Conservation (phyloP, 176 grass and related monocot species). For the Oropetium thomaeum region DNA sequence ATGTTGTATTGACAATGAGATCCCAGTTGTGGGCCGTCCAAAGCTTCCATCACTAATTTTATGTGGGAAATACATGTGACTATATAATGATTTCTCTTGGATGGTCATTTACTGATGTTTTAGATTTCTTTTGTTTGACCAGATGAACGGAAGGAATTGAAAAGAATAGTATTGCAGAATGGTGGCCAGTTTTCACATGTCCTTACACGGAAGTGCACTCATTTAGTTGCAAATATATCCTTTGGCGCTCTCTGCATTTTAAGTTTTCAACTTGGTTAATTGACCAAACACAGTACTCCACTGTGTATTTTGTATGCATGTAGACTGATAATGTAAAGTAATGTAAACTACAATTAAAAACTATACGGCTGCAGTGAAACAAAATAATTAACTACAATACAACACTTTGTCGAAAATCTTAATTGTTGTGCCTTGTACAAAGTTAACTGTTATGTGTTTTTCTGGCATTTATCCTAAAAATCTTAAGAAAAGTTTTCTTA, state of each 20-base stretch:
- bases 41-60: conserved; percentile 13
- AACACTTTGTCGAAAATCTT: neutral
- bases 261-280: conserved; percentile 20
- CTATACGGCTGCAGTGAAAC: neutral
- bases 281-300: neutral
- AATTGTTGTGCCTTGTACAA: neutral
- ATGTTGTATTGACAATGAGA: neutral
- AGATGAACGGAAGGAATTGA: conserved; percentile 72
- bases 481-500: conserved; percentile 54
- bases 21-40: neutral
- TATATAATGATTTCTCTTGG: neutral
- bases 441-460: neutral
- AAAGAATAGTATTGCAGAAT: conserved; percentile 76
- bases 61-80: neutral
- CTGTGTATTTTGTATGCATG: neutral
- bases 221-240: conserved; percentile 99
- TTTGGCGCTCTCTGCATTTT: conserved; percentile 30
- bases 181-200: conserved; percentile 86
- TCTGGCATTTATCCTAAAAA: conserved; percentile 5
- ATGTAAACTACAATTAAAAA: neutral
- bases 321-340: neutral
- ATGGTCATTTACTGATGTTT: conserved; percentile 22
- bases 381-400: neutral
- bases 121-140: too few species aligned
- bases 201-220: conserved; percentile 86